phyloP scores from a whole-genome alignment of 352 stramenopile species.

The Thalassiosira hispida region DNA sequence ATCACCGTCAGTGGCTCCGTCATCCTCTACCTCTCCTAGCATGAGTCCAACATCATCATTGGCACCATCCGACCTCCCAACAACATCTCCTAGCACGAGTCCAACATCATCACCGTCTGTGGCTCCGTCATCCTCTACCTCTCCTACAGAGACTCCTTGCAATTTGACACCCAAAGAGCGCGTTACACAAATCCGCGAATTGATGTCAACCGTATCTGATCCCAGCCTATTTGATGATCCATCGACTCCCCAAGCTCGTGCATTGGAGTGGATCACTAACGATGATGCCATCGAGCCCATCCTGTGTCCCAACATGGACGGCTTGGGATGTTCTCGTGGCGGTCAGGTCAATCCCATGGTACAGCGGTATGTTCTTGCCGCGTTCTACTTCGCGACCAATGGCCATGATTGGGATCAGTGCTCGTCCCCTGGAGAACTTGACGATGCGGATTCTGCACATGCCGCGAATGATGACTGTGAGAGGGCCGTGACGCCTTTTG shows the following conservation, averaged over 20 bases:
- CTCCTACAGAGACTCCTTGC: too few species aligned
- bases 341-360: slow-evolving; percentile 19
- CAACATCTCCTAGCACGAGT: too few species aligned
- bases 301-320: slow-evolving; percentile 27
- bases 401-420: slow-evolving; percentile 51
- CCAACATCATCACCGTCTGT: too few species aligned
- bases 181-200: too few species aligned
- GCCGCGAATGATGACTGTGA: slow-evolving; percentile 34
- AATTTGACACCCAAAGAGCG: too few species aligned
- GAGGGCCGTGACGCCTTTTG: slow-evolving; percentile 29
- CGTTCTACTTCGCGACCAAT: slow-evolving; percentile 61
- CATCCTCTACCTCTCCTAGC: background rate
- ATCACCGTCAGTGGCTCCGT: background rate
- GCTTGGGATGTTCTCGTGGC: background rate
- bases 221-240: slow-evolving; percentile 29
- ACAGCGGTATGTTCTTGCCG: slow-evolving; percentile 62
- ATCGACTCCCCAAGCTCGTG: slow-evolving; percentile 44
- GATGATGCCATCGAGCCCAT: slow-evolving; percentile 35
- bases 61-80: too few species aligned
- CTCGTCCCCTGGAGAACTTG: slow-evolving; percentile 26
- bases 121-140: too few species aligned
- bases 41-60: too few species aligned
- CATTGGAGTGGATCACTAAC: slow-evolving; percentile 55
- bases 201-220: slow-evolving; percentile 9
- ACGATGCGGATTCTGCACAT: slow-evolving; percentile 13